These are phyloP conservation scores for Rusavskia elegans DNA, from an alignment of 495 filamentous ascomycete species.

Conservation along the genomic window DNA sequence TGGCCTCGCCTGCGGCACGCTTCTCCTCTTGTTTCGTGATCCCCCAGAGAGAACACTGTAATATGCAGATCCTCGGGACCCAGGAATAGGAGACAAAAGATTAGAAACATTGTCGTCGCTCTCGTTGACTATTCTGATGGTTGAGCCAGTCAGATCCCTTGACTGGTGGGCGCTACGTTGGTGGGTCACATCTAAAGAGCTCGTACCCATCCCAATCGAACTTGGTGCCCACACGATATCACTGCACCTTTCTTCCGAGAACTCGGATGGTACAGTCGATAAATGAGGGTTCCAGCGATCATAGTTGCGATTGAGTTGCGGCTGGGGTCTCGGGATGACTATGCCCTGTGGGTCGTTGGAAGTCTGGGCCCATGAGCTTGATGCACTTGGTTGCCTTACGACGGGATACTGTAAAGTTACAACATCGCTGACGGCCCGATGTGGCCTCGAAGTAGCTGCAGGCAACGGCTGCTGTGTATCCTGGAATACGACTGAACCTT, in stretches of 20 bases:
- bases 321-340: conserved; percentile 10
- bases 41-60: conserved; percentile 21
- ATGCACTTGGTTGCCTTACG: conserved; percentile 29
- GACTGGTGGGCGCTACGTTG: conserved; percentile 9
- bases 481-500: background rate
- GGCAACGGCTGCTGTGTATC: conserved; percentile 6
- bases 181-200: conserved; percentile 13
- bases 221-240: conserved; percentile 5
- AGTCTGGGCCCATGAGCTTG: conserved; percentile 30
- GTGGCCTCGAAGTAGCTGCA: conserved; percentile 21
- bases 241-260: conserved; percentile 27
- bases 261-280: conserved; percentile 56
- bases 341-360: conserved; percentile 14
- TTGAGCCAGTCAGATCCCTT: conserved; percentile 24
- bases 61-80: conserved; percentile 20
- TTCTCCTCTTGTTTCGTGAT: conserved; percentile 24
- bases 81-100: conserved; percentile 18
- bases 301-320: conserved; percentile 22
- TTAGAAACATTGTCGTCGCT: conserved; percentile 26
- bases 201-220: conserved; percentile 10
- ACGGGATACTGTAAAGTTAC: conserved; percentile 32
- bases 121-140: conserved; percentile 31
- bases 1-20: conserved; percentile 24
- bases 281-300: conserved; percentile 59
- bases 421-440: conserved; percentile 25